Conservation (phyloP, 2,329 filamentous ascomycete species). For the Hypomyces perniciosus region DNA sequence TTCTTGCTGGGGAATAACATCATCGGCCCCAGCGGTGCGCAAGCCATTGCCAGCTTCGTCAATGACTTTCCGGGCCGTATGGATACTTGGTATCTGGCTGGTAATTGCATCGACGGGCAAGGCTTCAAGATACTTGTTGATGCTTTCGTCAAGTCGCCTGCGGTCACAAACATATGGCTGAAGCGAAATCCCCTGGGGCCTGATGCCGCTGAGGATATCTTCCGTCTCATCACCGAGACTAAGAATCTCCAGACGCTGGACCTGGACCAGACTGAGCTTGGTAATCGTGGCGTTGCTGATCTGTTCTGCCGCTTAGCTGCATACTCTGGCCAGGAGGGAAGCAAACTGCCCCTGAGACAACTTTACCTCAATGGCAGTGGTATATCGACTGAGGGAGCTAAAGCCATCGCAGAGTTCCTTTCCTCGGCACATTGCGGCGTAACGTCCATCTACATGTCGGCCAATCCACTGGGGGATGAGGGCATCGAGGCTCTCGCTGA, state of each 20-base stretch:
- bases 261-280: slow-evolving; percentile 47
- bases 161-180: slow-evolving; percentile 46
- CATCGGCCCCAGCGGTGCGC: slow-evolving; percentile 43
- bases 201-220: slow-evolving; percentile 33
- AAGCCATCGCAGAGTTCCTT: slow-evolving; percentile 29
- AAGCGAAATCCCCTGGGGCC: slow-evolving; percentile 47
- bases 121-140: slow-evolving; percentile 38
- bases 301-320: slow-evolving; percentile 35
- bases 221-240: slow-evolving; percentile 37
- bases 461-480: slow-evolving; percentile 31
- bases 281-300: slow-evolving; percentile 38
- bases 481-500: slow-evolving; percentile 26
- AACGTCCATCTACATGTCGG: slow-evolving; percentile 32
- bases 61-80: slow-evolving; percentile 40
- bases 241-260: slow-evolving; percentile 43
- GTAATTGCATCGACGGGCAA: slow-evolving; percentile 44
- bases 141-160: slow-evolving; percentile 36
- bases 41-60: slow-evolving; percentile 40
- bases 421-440: slow-evolving; percentile 27
- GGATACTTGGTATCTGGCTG: slow-evolving; percentile 51
- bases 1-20: slow-evolving; percentile 51
- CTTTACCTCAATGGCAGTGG: slow-evolving; percentile 34
- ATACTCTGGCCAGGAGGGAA: slow-evolving; percentile 23
- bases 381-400: slow-evolving; percentile 24
- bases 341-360: slow-evolving; percentile 27